Evolutionary conservation across 345 rosid species (phyloP).

Genomic region (Pistacia atlantica): DNA sequence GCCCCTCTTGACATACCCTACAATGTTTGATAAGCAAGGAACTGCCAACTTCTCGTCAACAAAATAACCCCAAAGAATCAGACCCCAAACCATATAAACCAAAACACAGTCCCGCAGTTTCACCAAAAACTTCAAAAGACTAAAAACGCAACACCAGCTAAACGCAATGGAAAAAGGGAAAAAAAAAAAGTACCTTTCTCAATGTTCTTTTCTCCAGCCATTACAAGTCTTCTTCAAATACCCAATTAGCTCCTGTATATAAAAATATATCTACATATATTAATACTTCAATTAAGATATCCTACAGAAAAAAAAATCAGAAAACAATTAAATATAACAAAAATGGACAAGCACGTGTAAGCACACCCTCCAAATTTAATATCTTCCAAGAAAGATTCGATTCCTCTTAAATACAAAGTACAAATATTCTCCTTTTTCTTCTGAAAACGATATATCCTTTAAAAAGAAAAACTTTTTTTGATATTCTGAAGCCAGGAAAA

Average conservation of each 20-base stretch:
- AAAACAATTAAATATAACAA: background rate
- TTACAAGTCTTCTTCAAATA: slow-evolving; percentile 22
- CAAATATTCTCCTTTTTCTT: background rate
- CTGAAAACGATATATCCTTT: background rate
- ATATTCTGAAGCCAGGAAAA: background rate
- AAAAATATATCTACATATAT: background rate
- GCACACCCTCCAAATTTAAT: background rate
- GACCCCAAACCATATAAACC: too few relatives aligned
- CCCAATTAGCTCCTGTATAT: slow-evolving; percentile 17
- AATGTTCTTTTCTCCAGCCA: slow-evolving; percentile 33
- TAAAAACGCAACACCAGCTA: too few relatives aligned
- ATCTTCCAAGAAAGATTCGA: background rate
- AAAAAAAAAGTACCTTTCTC: slow-evolving; percentile 27
- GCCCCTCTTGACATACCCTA: too few relatives aligned
- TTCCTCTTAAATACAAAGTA: slow-evolving; percentile 8
- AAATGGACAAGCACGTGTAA: background rate
- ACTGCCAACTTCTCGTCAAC: too few relatives aligned
- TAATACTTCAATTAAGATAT: slow-evolving; percentile 12
- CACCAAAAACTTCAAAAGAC: too few relatives aligned
- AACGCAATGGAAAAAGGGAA: background rate
- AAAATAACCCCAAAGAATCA: too few relatives aligned
- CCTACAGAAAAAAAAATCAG: background rate
- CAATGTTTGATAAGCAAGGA: too few relatives aligned
- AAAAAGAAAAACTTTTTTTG: background rate
- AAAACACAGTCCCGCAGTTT: too few relatives aligned